Percentiles rank a stretch among this genome's conserved stretches.
Evolutionary conservation across 2,329 filamentous ascomycete species (phyloP).

Genomic region (Cercospora zeae-maydis): DNA sequence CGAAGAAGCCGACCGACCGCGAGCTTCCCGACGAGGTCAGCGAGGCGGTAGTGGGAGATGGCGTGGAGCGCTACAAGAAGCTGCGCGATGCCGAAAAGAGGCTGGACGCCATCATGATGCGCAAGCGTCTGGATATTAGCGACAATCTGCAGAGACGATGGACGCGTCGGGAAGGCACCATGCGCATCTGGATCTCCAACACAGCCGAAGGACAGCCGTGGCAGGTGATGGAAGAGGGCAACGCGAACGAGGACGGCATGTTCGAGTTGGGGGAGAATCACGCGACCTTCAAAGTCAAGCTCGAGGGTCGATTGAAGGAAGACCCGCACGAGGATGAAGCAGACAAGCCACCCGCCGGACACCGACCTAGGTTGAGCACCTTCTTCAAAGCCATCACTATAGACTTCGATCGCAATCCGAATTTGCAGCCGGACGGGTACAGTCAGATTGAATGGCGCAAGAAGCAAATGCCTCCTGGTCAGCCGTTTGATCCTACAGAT

Average conservation of each 20-base stretch:
- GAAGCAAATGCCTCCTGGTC: conserved; percentile 49
- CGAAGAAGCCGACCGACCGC: conserved; percentile 89
- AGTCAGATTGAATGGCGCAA: conserved; percentile 82
- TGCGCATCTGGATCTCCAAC: conserved; percentile 93
- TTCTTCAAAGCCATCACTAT: conserved; percentile 80
- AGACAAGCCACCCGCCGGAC: conserved; percentile 43
- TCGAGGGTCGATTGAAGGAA: conserved; percentile 78
- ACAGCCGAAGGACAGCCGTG: conserved; percentile 91
- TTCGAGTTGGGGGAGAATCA: conserved; percentile 81
- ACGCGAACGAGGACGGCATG: conserved; percentile 58
- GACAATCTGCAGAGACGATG: conserved; percentile 68
- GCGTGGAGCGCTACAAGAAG: conserved; percentile 75
- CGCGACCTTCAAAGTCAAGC: conserved; percentile 83
- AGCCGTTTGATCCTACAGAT: conserved; percentile 52
- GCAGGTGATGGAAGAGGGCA: conserved; percentile 60
- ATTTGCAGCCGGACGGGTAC: conserved; percentile 63
- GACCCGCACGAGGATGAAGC: conserved; percentile 52
- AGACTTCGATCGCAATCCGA: conserved; percentile 53
- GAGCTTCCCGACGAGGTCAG: conserved; percentile 81
- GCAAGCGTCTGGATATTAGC: conserved; percentile 86
- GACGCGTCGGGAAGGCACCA: conserved; percentile 59
- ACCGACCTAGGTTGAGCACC: conserved; percentile 63
- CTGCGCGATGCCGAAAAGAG: conserved; percentile 82
- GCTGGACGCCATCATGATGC: conserved; percentile 87
- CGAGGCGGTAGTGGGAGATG: conserved; percentile 77